phyloP scores from a whole-genome alignment of 768 basidiomycete species.

The Lentinula sp. region DNA sequence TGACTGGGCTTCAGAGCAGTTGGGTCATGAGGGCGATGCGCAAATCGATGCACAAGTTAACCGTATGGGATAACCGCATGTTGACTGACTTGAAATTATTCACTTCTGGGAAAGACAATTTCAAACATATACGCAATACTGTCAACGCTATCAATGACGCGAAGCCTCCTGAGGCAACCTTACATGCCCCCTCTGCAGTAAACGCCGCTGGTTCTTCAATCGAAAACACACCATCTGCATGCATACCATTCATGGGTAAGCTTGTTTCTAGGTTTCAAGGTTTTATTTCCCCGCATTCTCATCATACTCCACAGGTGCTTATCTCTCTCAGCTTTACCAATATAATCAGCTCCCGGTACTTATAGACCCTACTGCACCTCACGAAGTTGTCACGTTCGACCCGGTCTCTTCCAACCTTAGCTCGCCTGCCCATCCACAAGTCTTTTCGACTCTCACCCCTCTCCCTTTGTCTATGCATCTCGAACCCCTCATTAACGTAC shows the following conservation, averaged over 20 bases:
- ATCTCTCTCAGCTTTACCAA: conserved; percentile 64
- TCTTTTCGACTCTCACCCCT: conserved; percentile 66
- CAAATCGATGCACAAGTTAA: conserved; percentile 60
- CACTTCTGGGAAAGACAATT: conserved; percentile 58
- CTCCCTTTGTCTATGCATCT: conserved; percentile 75
- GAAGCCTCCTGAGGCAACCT: conserved; percentile 49
- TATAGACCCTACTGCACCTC: conserved; percentile 78
- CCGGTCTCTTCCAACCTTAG: conserved; percentile 57
- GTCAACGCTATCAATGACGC: conserved; percentile 60
- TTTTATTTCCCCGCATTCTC: neutral
- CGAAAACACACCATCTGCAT: conserved; percentile 42
- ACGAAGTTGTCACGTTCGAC: conserved; percentile 61
- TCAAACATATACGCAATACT: conserved; percentile 65
- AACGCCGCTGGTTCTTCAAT: conserved; percentile 32
- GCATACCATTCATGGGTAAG: conserved; percentile 81
- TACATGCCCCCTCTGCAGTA: conserved; percentile 48
- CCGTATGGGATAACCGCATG: conserved; percentile 66
- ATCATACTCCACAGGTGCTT: conserved; percentile 47
- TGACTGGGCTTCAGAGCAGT: conserved; percentile 66
- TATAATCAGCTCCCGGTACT: conserved; percentile 68
- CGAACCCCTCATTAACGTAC: conserved; percentile 83
- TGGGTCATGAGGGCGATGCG: conserved; percentile 65
- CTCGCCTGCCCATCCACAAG: conserved; percentile 68
- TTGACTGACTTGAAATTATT: conserved; percentile 68
- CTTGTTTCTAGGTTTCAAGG: conserved; percentile 6